Conservation (phyloP, 192 early-diverging fungal genomes). For the Umbelopsis sp. region DNA sequence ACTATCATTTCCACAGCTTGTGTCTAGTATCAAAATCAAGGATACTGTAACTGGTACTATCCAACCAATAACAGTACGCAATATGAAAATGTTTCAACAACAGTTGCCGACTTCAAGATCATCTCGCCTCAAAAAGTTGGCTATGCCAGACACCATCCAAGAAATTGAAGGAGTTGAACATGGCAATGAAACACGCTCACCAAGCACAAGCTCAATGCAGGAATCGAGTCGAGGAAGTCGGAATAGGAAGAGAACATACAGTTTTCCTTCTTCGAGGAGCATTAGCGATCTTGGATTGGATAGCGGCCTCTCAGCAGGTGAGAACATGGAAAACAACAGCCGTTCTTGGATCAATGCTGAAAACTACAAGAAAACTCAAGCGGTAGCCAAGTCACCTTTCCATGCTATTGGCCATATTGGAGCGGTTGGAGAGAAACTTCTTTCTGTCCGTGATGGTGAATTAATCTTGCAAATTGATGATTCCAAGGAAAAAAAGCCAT, state of each 20-base stretch:
- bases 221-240: not conserved
- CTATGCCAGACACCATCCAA: conserved; percentile 4
- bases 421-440: not conserved
- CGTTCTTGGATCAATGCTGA: conserved; percentile 6
- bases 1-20: conserved; percentile 16
- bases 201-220: not conserved
- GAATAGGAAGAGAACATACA: not conserved
- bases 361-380: not conserved
- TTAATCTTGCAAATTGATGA: conserved; percentile 8
- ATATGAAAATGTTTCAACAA: conserved; percentile 16
- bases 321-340: conserved; percentile 8
- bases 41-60: not conserved
- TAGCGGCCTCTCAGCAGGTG: not conserved
- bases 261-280: not conserved
- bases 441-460: conserved; percentile 8
- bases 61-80: not conserved
- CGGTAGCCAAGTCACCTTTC: not conserved
- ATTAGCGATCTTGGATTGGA: not conserved
- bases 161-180: not conserved
- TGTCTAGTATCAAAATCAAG: not conserved
- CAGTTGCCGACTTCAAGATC: not conserved
- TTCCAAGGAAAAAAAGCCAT: conserved; percentile 20
- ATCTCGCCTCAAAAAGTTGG: not conserved
- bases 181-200: not conserved
- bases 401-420: not conserved